phyloP scores from a whole-genome alignment of 495 filamentous ascomycete species.

The Xylaria nigripes region DNA sequence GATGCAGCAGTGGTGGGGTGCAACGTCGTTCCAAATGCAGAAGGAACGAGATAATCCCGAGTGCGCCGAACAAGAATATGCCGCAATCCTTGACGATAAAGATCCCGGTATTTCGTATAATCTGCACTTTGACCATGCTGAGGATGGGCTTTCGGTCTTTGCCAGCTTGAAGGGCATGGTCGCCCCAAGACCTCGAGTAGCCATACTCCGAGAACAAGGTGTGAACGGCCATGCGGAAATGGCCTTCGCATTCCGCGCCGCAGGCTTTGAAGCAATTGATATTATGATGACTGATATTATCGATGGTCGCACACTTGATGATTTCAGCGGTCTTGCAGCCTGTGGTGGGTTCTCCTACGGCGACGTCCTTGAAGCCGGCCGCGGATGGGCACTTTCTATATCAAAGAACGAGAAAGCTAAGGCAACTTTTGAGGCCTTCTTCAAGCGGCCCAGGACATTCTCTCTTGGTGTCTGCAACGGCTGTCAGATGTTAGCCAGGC shows the following conservation, averaged over 20 bases:
- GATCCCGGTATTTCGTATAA: conserved; percentile 84
- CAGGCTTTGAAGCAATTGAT: conserved; percentile 85
- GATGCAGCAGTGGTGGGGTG: conserved; percentile 83
- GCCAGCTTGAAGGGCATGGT: conserved; percentile 53
- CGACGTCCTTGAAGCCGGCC: conserved; percentile 89
- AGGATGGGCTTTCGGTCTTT: conserved; percentile 53
- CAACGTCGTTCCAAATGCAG: conserved; percentile 87
- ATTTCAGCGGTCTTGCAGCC: conserved; percentile 81
- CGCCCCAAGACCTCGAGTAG: conserved; percentile 70
- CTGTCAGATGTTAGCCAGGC: conserved; percentile 84
- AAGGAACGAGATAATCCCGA: conserved; percentile 78
- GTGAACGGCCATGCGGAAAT: conserved; percentile 95
- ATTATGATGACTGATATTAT: conserved; percentile 97
- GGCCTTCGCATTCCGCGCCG: conserved; percentile 87
- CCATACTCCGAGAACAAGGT: conserved; percentile 90
- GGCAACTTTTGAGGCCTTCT: conserved; percentile 74
- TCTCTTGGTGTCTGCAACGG: conserved; percentile 94
- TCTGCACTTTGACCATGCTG: conserved; percentile 71
- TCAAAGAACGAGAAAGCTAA: conserved; percentile 72
- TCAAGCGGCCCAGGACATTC: conserved; percentile 83
- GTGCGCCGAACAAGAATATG: conserved; percentile 81
- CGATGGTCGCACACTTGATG: conserved; percentile 63
- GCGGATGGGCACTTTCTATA: conserved; percentile 94
- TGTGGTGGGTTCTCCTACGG: conserved; percentile 97
- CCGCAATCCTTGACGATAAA: conserved; percentile 60